These are phyloP conservation scores for Bondarzewia mesenterica DNA, from an alignment of 1,284 basidiomycete genomes.

Conservation along the genomic window DNA sequence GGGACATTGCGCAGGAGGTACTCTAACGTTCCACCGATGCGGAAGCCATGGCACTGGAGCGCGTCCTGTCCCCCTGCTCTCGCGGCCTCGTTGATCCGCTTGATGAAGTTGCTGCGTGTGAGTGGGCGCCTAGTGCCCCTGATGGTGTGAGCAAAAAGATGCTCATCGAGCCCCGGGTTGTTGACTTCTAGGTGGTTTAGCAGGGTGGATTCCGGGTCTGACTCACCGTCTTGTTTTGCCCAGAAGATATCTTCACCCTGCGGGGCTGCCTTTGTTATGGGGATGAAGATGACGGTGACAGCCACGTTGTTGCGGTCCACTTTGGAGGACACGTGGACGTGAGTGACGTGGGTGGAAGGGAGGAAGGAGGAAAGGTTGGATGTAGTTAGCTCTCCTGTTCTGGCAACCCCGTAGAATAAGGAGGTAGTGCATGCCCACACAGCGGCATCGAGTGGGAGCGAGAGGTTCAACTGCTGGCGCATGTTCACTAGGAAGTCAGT, in stretches of 20 bases:
- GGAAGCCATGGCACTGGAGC: constrained; percentile 27
- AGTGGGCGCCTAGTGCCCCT: constrained; percentile 16
- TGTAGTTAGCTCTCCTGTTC: background rate
- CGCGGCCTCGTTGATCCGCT: constrained; percentile 14
- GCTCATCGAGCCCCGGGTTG: constrained; percentile 10
- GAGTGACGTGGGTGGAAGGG: background rate
- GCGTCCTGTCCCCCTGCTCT: constrained; percentile 10
- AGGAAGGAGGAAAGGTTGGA: background rate
- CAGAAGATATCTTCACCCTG: constrained; percentile 17
- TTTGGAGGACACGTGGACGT: background rate
- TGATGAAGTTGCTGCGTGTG: constrained; percentile 20
- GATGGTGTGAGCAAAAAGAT: constrained; percentile 10
- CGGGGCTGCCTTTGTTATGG: constrained; percentile 21
- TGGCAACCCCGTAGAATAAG: background rate
- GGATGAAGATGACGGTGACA: constrained; percentile 21
- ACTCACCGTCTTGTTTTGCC: constrained; percentile 9
- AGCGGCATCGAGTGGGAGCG: background rate
- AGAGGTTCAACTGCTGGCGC: background rate
- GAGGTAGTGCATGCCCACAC: background rate
- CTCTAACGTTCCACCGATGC: constrained; percentile 30
- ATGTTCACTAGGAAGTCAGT: background rate
- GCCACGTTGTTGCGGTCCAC: background rate
- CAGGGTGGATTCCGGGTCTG: constrained; percentile 21
- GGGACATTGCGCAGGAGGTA: constrained; percentile 27
- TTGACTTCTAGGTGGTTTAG: constrained; percentile 25